Evolutionary conservation across 768 basidiomycete species (phyloP).

Genomic region (Candolleomyces efflorescens): DNA sequence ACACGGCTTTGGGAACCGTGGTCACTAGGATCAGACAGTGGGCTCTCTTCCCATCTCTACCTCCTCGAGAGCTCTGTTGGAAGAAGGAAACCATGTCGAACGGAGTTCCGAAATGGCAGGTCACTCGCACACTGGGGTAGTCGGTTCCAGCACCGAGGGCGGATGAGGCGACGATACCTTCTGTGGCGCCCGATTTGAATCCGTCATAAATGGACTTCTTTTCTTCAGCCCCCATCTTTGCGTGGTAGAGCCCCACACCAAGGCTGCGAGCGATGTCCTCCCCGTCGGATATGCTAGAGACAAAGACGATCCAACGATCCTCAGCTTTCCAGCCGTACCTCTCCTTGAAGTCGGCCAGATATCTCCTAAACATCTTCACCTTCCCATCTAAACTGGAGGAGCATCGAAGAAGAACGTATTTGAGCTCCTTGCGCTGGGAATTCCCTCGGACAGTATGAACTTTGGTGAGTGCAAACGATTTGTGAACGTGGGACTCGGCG

Average conservation of each 20-base stretch:
- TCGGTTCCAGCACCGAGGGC: constrained; percentile 1
- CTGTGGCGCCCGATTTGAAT: neutral
- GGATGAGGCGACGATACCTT: neutral
- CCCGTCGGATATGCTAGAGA: neutral
- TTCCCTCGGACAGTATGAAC: neutral
- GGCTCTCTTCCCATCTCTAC: neutral
- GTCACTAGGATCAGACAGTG: neutral
- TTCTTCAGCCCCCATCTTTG: neutral
- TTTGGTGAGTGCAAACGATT: neutral
- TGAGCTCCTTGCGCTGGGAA: neutral
- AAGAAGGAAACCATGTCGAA: neutral
- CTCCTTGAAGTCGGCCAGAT: neutral
- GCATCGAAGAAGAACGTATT: too few relatives aligned
- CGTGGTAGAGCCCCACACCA: neutral
- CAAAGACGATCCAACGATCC: constrained; percentile 1
- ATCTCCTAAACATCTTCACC: neutral
- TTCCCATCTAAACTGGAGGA: neutral
- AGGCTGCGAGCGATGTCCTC: neutral
- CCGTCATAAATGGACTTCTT: neutral
- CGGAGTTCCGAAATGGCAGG: neutral
- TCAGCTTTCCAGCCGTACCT: neutral
- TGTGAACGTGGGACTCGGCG: neutral
- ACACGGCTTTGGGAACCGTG: too few relatives aligned
- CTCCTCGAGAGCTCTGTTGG: neutral
- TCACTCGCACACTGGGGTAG: neutral